A percentile compares a stretch with the other conserved stretches of the same genome.
phyloP scores from a whole-genome alignment of 2,329 filamentous ascomycete genomes.

The Alternaria arborescens region DNA sequence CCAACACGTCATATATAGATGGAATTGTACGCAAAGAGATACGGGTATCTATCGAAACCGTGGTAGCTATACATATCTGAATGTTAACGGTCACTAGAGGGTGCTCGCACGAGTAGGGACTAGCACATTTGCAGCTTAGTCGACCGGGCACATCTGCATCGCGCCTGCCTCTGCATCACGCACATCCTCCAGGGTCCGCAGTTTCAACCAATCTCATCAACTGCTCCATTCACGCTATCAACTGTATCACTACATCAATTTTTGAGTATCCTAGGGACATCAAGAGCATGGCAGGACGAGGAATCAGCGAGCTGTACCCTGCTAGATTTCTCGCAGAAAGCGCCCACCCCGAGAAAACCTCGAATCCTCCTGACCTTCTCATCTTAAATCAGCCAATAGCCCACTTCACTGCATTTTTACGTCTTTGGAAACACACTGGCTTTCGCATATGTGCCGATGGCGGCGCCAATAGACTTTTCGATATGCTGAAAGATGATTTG shows the following conservation, averaged over 20 bases:
- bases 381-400: conserved; percentile 57
- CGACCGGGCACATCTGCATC: conserved; percentile 14
- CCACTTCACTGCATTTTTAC: conserved; percentile 60
- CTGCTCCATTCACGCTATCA: conserved; percentile 3
- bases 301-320: conserved; percentile 30
- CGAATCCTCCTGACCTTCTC: conserved; percentile 45
- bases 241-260: background rate
- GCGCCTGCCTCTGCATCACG: conserved; percentile 7
- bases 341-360: conserved; percentile 25
- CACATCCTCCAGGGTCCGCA: background rate
- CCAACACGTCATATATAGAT: background rate
- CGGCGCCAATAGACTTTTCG: conserved; percentile 79
- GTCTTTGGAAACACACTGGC: conserved; percentile 62
- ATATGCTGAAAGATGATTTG: conserved; percentile 53
- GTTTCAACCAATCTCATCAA: conserved; percentile 6
- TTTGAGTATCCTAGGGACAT: background rate
- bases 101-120: background rate
- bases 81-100: background rate
- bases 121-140: conserved; percentile 16
- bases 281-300: conserved; percentile 24
- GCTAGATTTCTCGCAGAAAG: conserved; percentile 38
- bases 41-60: background rate
- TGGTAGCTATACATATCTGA: background rate
- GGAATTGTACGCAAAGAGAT: background rate
- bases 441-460: conserved; percentile 87